Evolutionary conservation across 192 early-diverging fungal genomes (phyloP).

Genomic region (Entophlyctis luteolus): DNA sequence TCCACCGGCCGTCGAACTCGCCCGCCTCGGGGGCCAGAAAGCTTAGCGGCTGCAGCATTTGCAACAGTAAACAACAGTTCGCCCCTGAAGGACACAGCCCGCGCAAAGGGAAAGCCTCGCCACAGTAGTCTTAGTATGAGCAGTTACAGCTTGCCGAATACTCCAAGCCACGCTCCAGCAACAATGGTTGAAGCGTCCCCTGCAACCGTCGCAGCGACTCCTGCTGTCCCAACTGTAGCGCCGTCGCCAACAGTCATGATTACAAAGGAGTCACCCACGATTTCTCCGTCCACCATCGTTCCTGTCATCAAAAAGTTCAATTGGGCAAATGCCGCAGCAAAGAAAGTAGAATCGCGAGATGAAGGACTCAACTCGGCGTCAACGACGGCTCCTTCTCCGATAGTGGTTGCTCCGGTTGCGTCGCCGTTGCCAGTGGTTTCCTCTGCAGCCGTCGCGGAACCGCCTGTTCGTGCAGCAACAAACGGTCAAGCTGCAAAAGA

Average conservation of each 20-base stretch:
- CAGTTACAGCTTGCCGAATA: background rate
- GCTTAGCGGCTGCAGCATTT: background rate
- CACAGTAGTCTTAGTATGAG: background rate
- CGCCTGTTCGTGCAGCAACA: too few species aligned
- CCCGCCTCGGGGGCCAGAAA: slow-evolving; percentile 1
- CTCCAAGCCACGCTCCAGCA: background rate
- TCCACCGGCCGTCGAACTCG: background rate
- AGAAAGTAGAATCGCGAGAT: background rate
- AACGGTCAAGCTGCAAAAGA: too few species aligned
- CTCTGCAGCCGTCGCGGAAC: too few species aligned
- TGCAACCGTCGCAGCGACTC: background rate
- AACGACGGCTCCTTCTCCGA: background rate
- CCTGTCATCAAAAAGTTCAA: slow-evolving; percentile 6
- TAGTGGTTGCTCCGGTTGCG: background rate
- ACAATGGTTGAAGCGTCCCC: too few species aligned
- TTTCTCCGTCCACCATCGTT: too few species aligned
- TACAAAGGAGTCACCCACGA: too few species aligned
- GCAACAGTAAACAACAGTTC: background rate
- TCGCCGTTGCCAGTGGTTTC: background rate
- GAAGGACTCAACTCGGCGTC: background rate
- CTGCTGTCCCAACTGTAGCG: background rate
- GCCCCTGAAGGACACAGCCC: background rate
- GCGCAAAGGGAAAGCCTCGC: background rate
- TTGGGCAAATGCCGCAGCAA: slow-evolving; percentile 9
- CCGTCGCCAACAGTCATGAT: background rate